Base-by-base conservation (phyloP, 2,329 filamentous ascomycete genomes). In the Graphiopsis chlorocephala region DNA sequence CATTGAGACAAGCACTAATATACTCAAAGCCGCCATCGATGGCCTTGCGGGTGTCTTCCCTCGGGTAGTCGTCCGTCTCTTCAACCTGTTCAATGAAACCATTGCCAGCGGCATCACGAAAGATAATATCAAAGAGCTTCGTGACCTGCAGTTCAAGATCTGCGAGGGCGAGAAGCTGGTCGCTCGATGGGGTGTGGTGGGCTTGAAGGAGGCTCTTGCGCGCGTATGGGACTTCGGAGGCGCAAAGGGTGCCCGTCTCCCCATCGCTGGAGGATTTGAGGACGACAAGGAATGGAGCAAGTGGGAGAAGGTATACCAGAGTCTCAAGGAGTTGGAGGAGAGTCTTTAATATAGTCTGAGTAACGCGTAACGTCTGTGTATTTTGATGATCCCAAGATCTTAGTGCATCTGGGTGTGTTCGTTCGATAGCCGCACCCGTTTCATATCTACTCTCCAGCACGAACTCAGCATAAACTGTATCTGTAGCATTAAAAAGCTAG, bases 31-130 rank as follows among this genome's bases (percentile, higher is more conserved):
- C 17, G 86, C 87, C 26, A 89, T 90, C 65, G 88, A 90, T 67
- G 88, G 86, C 17, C 80, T 89, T 25, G 86, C 87, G 1, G 86
- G 84, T 14, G 84, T 88, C 76, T 90, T 87, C 74, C 88, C 88
- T 17, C 85, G 85, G 71, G 83, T 85, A 0, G 80, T 90, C 0
- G 84, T 87, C 38, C 77, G 80, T 23, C 78, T 90, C 3, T 88
- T 84, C 75, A 78, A 83, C 48, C 74, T 87, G 17, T 78, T 76
- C 60, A 77, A 78, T 56, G 75, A 76, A 25, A 74, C 73, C 28
- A 73, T 75, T 0, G 79, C 79, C 14, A 81, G 78, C 26, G 80
- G 74, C 38, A 73, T 70, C 11, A 76, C 74, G 5, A 78, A 80
- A 70, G 72, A 77, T 62, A 73, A 71, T 72, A 72, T 84, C 7